phyloP scores from a whole-genome alignment of 2,329 filamentous ascomycete genomes.

The Fusarium longipes region DNA sequence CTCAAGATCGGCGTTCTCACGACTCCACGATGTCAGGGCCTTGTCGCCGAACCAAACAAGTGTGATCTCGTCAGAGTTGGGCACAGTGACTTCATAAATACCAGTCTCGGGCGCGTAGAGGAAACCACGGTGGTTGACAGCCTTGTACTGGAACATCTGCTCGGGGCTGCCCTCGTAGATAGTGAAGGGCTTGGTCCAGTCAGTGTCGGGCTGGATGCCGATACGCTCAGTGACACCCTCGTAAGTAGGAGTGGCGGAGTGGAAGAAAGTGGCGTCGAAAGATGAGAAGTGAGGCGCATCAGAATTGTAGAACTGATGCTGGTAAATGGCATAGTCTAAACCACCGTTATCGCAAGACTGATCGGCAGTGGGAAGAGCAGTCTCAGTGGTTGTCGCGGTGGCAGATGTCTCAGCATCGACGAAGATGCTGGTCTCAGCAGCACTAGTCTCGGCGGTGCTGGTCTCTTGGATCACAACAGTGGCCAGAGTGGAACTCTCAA shows the following conservation, averaged over 20 bases:
- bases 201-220: slow-evolving; percentile 2
- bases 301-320: background rate
- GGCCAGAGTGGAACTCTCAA: background rate
- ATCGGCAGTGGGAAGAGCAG: slow-evolving; percentile 3
- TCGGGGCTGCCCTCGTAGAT: slow-evolving; percentile 7
- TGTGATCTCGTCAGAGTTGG: slow-evolving; percentile 22
- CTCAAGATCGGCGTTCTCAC: background rate
- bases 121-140: slow-evolving; percentile 9
- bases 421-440: background rate
- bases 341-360: slow-evolving; percentile 14
- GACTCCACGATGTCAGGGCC: background rate
- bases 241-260: background rate
- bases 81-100: slow-evolving; percentile 1
- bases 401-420: background rate
- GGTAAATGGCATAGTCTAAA: slow-evolving; percentile 10
- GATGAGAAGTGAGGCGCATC: slow-evolving; percentile 6
- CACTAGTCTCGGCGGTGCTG: background rate
- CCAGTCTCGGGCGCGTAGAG: background rate
- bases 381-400: background rate
- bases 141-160: slow-evolving; percentile 13
- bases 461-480: background rate
- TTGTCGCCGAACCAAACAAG: slow-evolving; percentile 15
- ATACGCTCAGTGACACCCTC: background rate
- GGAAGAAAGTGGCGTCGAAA: background rate
- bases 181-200: background rate